Evolutionary conservation across 306 rosid species (phyloP), one percentile per base, ranked within the genome.

Genomic region (Begonia peltatifolia): DNA sequence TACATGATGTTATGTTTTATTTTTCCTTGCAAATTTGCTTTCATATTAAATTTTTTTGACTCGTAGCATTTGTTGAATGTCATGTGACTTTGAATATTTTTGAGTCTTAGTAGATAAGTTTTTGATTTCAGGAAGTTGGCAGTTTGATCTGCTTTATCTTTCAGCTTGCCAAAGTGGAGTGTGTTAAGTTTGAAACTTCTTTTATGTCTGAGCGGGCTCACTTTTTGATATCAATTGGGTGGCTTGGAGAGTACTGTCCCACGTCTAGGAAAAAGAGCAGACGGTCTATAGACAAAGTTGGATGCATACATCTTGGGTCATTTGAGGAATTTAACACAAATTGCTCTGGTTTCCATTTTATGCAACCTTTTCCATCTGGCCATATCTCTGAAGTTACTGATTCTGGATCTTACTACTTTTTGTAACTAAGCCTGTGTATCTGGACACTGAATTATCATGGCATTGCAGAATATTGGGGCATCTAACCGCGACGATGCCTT

Each of bases 401-500:
- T 15, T 12, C 57, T 44, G 48, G 38, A 55, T 10, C 47, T 9
- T 62, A 62, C 50, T 63, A 43, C 18, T 67, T 64, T 58, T 73
- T 47, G 51, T 59, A 23, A 56, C 49, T 20, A 35, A 11, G 13
- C 56, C 41, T 23, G 20, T 3, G 50, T 14, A 22, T 42, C 52
- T 41, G 38, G 25, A 3, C 14, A 5, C 35, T 41, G 38, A 30
- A 53, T 42, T 61, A 64, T 56, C 64, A 81, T 84, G 95, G 90
- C 87, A 11, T 62, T 84, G 43, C 87, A 81, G 66, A 84, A 84
- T 48, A 84, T 84, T 60, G 95, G 95, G 69, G 90, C 93, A 46
- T 65, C 77, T 2, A 84, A 84, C 65, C 80, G 84, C 6, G 90
- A 84, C 52, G 90, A 84, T 79, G 90, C 90, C 82, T 84, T 84